Base-by-base conservation (phyloP, 352 stramenopile species). In the Pythium monospermum region DNA sequence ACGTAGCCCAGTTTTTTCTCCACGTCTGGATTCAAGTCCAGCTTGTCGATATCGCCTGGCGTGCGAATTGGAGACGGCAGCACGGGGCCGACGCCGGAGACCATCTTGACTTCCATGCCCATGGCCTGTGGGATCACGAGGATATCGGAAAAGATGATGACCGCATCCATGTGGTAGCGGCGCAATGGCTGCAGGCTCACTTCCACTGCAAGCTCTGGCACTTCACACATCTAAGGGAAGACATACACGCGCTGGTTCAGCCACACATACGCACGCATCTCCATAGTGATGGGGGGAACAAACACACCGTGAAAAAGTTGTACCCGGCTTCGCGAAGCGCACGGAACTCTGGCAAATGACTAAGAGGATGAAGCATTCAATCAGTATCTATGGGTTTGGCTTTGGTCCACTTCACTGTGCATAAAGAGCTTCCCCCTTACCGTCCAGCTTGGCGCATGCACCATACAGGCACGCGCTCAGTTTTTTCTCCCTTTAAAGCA, bases 141-240 rank as follows among this genome's bases (percentile, higher is more conserved):
- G 68, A 99, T 99, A 63, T 99, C 96, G 41, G 85, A 98, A 74
- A 99, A 99, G 53, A 99, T 92, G 69, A 99, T 99, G 23, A 97
- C 94, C 2, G 96, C 96, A 62, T 99, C 96, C 50, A 98, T 85
- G 61, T 96, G 76, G 59, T 94, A 96, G 44, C 83, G 79, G 23
- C 95, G 79, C 50, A 99, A 60, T 15, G 96, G 96, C 69, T 99
- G 96, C 66, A 99, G 64, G 53, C 96, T 99, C 57, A 98, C 96
- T 85, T 99, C 96, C 18, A 97, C 93, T 3, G 86, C 86, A 25
- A 96, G 68, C 62, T 90, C 72, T 0, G 84, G 84, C 22, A 91
- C 79, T 33, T 76, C 69, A 57, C 84, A 95, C 82, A 95, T 93
- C 73, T 91, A 53, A 5, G 30, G 12, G 6, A 36, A 26, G 30